Percentiles rank a stretch among this genome's conserved stretches.
Evolutionary conservation across 1,284 basidiomycete genomes (phyloP).

Genomic region (Leccinum fallax): DNA sequence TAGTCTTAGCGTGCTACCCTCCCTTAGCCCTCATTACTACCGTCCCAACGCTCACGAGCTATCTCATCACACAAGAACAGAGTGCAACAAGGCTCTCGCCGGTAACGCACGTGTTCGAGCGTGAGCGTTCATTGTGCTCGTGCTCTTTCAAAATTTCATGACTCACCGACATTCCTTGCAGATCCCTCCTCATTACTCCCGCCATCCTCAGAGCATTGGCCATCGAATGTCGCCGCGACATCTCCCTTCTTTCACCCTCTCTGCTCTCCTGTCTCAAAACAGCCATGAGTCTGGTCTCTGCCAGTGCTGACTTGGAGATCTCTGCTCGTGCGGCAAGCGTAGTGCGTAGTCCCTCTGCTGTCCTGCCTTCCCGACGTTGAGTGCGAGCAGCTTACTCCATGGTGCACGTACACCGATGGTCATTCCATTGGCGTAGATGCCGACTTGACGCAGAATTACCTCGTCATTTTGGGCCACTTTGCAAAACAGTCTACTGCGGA

Average conservation of each 20-base stretch:
- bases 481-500: constrained; percentile 58
- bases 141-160: no score
- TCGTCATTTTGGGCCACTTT: constrained; percentile 71
- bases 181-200: constrained; percentile 85
- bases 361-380: not conserved
- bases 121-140: constrained; percentile 49
- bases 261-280: constrained; percentile 76
- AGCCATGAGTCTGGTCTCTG: constrained; percentile 62
- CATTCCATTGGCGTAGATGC: constrained; percentile 79
- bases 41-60: constrained; percentile 89
- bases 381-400: constrained; percentile 75
- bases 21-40: constrained; percentile 76
- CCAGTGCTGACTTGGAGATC: constrained; percentile 75
- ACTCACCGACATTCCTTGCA: constrained; percentile 33
- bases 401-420: constrained; percentile 92
- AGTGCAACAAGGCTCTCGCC: constrained; percentile 67
- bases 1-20: constrained; percentile 92
- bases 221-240: constrained; percentile 88
- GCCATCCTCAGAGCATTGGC: constrained; percentile 84
- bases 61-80: constrained; percentile 71
- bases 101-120: constrained; percentile 81
- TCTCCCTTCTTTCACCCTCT: constrained; percentile 78
- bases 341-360: constrained; percentile 48
- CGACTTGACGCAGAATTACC: constrained; percentile 69
- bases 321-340: constrained; percentile 81